A percentile compares a stretch with the other conserved stretches of the same genome.
phyloP scores from a whole-genome alignment of 305 asterid genomes.

The Solanum aculeatissimum region DNA sequence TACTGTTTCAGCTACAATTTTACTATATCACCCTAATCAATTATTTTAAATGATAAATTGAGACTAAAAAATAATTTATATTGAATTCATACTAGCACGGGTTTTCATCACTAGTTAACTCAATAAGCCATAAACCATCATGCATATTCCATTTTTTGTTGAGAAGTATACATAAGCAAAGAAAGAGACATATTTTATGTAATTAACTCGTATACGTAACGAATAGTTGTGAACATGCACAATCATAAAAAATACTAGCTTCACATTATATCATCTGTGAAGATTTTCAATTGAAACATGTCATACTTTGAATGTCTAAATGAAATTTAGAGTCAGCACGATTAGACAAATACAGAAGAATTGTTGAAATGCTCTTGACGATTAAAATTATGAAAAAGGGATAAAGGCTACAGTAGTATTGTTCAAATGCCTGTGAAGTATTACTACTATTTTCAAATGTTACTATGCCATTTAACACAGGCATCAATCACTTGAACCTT shows the following conservation, averaged over 20 bases:
- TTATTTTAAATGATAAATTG: too few relatives aligned
- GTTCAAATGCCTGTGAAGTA: background rate
- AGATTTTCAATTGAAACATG: background rate
- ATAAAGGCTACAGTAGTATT: background rate
- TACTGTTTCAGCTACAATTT: too few relatives aligned
- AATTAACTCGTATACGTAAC: background rate
- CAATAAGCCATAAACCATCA: background rate
- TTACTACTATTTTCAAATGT: background rate
- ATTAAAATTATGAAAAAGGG: background rate
- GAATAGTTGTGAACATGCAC: background rate
- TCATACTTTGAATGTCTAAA: background rate
- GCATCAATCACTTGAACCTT: background rate
- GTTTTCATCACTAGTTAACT: too few relatives aligned
- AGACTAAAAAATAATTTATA: too few relatives aligned
- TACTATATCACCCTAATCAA: too few relatives aligned
- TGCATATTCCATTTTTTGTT: background rate
- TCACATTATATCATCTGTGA: fast-evolving
- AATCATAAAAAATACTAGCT: background rate
- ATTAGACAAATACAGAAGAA: background rate
- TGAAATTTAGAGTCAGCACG: background rate
- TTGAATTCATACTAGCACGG: too few relatives aligned
- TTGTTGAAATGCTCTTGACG: background rate
- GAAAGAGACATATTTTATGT: background rate
- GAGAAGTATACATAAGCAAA: background rate
- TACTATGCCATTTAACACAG: background rate